Percentiles rank a stretch among this genome's conserved stretches.
Conservation (phyloP, 345 rosid genomes). For the Trapa incisa region DNA sequence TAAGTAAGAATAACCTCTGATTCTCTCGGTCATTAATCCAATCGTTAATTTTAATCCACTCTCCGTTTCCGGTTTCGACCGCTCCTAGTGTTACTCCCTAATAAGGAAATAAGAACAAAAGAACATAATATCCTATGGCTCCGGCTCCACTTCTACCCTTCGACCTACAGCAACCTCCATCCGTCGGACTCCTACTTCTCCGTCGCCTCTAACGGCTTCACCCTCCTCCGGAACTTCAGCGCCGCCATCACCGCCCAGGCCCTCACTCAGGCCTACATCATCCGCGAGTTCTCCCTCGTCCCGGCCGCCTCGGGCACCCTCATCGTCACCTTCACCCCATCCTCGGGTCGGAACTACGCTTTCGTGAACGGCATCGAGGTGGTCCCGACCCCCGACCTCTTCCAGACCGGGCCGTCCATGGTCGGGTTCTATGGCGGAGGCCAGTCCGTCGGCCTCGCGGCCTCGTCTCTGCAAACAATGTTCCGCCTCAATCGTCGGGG, state of each 20-base stretch:
- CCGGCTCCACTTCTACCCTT: constrained; percentile 42
- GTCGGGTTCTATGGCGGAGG: constrained; percentile 19
- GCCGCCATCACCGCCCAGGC: constrained; percentile 38
- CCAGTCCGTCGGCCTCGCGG: constrained; percentile 12
- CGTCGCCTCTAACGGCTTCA: constrained; percentile 25
- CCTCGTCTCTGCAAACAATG: constrained; percentile 37
- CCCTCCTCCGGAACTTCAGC: constrained; percentile 44
- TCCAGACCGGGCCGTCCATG: constrained; percentile 19
- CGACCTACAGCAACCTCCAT: constrained; percentile 18
- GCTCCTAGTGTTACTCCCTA: background rate
- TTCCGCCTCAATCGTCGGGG: constrained; percentile 41
- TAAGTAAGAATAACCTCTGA: no score
- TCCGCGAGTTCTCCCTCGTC: constrained; percentile 28
- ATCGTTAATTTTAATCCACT: background rate
- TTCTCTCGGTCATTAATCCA: background rate
- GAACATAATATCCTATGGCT: constrained; percentile 24
- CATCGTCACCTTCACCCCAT: constrained; percentile 26
- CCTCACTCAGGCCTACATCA: constrained; percentile 30
- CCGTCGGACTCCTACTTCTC: constrained; percentile 23
- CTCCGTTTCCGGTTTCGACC: constrained; percentile 3
- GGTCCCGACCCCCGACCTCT: constrained; percentile 26
- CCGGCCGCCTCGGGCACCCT: constrained; percentile 20
- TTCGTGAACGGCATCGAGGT: constrained; percentile 59
- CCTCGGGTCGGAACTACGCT: constrained; percentile 17
- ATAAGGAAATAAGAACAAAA: background rate